Percentiles rank a stretch among this genome's conserved stretches.
Evolutionary conservation across 129 eudicot genomes (phyloP).

Genomic region (Smallanthus sonchifolius): DNA sequence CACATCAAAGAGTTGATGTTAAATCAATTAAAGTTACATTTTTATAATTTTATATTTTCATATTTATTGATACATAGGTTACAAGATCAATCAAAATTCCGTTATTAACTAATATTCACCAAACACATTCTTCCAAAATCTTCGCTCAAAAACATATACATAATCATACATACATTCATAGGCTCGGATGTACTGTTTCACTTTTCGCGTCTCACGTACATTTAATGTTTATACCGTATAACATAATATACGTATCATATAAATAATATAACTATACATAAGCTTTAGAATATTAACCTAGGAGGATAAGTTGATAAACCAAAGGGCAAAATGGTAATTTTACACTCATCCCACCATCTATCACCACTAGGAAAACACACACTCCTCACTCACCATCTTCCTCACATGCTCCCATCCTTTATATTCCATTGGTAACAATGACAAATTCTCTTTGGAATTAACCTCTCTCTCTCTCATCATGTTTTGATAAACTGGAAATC

Average conservation of each 20-base stretch:
- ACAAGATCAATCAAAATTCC: too few species aligned
- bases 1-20: neutral
- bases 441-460: slow-evolving; percentile 27
- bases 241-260: neutral
- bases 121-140: neutral
- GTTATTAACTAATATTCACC: too few species aligned
- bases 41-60: too few species aligned
- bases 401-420: slow-evolving; percentile 30
- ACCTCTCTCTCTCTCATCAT: slow-evolving; percentile 4
- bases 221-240: too few species aligned
- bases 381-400: slow-evolving; percentile 13
- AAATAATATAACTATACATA: too few species aligned
- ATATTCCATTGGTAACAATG: slow-evolving; percentile 30
- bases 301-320: neutral
- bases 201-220: neutral
- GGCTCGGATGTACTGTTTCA: neutral
- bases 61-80: too few species aligned
- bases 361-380: slow-evolving; percentile 20
- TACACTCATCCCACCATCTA: neutral
- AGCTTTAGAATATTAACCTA: too few species aligned
- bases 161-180: neutral
- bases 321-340: slow-evolving; percentile 24
- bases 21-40: too few species aligned
- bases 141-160: neutral
- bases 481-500: slow-evolving; percentile 13